phyloP scores from a whole-genome alignment of 768 basidiomycete genomes.

The Kwoniella pini region DNA sequence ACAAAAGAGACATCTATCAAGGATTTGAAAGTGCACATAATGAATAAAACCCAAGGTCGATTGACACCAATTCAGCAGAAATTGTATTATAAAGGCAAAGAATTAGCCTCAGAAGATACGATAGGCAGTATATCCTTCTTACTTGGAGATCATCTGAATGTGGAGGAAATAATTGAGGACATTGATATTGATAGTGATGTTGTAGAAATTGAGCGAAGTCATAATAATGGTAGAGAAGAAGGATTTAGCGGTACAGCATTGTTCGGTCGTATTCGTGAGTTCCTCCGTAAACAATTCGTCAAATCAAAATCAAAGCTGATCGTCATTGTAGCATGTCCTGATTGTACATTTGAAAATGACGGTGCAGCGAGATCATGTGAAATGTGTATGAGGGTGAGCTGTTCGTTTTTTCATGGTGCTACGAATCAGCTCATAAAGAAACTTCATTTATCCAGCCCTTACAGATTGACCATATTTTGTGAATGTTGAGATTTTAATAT shows the following conservation, averaged over 20 bases:
- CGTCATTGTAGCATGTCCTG: neutral
- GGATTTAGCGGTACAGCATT: slow-evolving; percentile 36
- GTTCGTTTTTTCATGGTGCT: neutral
- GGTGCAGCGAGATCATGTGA: slow-evolving; percentile 42
- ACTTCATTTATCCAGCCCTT: slow-evolving; percentile 1
- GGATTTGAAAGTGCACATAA: slow-evolving; percentile 31
- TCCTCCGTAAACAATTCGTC: neutral
- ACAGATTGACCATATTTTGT: neutral
- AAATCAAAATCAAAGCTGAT: neutral
- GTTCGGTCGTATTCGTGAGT: slow-evolving; percentile 19
- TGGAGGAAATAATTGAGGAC: slow-evolving; percentile 25
- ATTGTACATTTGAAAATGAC: slow-evolving; percentile 37
- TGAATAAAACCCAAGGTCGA: neutral
- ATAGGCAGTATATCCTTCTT: slow-evolving; percentile 27
- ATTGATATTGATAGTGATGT: slow-evolving; percentile 25
- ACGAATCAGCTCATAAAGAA: neutral
- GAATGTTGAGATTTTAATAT: neutral
- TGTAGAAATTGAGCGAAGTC: neutral
- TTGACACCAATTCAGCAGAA: slow-evolving; percentile 39
- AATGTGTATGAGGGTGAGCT: slow-evolving; percentile 23
- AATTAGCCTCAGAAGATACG: slow-evolving; percentile 28
- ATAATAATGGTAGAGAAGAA: slow-evolving; percentile 27
- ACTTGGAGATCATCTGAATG: slow-evolving; percentile 18
- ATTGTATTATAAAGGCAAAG: slow-evolving; percentile 17
- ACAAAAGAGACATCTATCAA: slow-evolving; percentile 24